Evolutionary conservation across 2,329 filamentous ascomycete genomes (phyloP).

Genomic region (Fusarium drepaniforme): DNA sequence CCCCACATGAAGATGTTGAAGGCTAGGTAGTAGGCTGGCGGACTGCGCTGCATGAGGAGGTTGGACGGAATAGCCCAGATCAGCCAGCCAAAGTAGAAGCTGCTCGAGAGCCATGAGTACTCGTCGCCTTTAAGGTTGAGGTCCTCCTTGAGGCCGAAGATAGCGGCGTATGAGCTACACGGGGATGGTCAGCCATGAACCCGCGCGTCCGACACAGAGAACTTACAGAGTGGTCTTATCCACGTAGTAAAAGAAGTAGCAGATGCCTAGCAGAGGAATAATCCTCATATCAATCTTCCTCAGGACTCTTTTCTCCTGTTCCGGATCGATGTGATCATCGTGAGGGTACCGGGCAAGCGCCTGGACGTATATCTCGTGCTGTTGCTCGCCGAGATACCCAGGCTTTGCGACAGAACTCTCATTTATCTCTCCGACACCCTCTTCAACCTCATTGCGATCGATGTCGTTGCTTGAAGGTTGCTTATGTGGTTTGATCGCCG

Average conservation of each 20-base stretch:
- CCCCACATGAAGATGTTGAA: slow-evolving; percentile 69
- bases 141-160: slow-evolving; percentile 73
- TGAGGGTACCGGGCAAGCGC: slow-evolving; percentile 52
- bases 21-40: slow-evolving; percentile 53
- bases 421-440: slow-evolving; percentile 2
- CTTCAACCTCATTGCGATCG: slow-evolving; percentile 7
- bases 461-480: neutral
- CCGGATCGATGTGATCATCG: slow-evolving; percentile 52
- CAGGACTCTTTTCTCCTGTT: slow-evolving; percentile 48
- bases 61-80: slow-evolving; percentile 51
- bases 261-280: slow-evolving; percentile 53
- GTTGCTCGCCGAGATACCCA: slow-evolving; percentile 13
- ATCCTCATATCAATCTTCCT: slow-evolving; percentile 55
- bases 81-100: slow-evolving; percentile 55
- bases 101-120: slow-evolving; percentile 60
- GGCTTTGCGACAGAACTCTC: slow-evolving; percentile 5
- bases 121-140: slow-evolving; percentile 67
- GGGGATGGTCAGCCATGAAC: neutral
- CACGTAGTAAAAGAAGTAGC: slow-evolving; percentile 57
- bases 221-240: slow-evolving; percentile 62
- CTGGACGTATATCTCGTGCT: slow-evolving; percentile 48
- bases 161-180: slow-evolving; percentile 68
- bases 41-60: slow-evolving; percentile 48
- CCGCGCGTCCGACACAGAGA: fast-evolving
- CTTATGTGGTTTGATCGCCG: neutral